Evolutionary conservation across 139 green algal species (phyloP), one percentile per base, ranked within the genome.

Genomic region (Prasinococcaceae sp.): DNA sequence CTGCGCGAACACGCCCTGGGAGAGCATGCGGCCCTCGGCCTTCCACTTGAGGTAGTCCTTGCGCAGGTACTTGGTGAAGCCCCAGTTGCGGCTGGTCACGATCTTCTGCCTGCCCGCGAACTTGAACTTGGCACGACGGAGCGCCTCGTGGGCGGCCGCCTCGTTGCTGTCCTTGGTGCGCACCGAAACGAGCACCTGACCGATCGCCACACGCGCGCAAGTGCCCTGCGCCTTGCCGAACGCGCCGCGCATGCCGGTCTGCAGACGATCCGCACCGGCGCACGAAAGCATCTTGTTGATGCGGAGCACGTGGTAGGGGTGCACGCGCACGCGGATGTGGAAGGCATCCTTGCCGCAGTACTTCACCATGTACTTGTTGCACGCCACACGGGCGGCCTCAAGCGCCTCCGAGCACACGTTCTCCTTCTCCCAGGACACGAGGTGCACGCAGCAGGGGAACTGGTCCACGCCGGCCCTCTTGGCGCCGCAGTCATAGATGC

Each of bases 221-320:
- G 78, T 60, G 45, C 85, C 89, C 49, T 80, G 84, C 27, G 90
- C 79, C 81, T 98, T 98, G 65, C 90, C 90, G 64, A 94, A 99
- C 2, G 90, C 90, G 32, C 90, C 90, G 46, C 90, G 88, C 90
- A 99, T 99, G 43, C 89, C 88, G 3, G 92, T 98, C 77, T 99
- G 90, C 39, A 97, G 84, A 55, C 87, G 78, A 93, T 99, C 90
- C 50, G 90, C 90, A 35, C 90, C 90, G 38, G 90, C 90, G 71
- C 90, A 99, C 27, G 90, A 94, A 81, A 99, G 84, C 90, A 99
- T 99, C 78, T 99, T 99, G 84, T 99, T 99, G 81, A 98, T 98
- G 61, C 90, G 85, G 58, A 99, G 83, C 60, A 98, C 90, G 67
- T 98, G 89, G 81, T 92, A 99, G 58, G 90, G 90, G 68, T 99